Conservation (phyloP, 106 monocot genomes). For the Acorus gramineus region DNA sequence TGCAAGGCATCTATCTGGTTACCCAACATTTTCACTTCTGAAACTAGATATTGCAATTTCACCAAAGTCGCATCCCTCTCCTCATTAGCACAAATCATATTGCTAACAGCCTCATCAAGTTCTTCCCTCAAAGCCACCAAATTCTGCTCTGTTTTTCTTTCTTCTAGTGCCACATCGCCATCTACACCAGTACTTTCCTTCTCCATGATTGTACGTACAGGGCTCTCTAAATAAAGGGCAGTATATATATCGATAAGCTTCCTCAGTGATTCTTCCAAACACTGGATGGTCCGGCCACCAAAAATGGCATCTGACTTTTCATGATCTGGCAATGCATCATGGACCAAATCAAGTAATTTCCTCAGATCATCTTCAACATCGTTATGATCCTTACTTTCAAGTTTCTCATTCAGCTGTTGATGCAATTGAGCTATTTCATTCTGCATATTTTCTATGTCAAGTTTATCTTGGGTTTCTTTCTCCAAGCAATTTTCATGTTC, state of each 20-base stretch:
- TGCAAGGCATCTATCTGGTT: conserved; percentile 56
- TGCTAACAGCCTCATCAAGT: conserved; percentile 26
- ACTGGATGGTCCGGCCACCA: conserved; percentile 10
- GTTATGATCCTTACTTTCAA: conserved; percentile 14
- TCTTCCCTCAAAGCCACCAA: conserved; percentile 28
- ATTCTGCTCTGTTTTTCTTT: conserved; percentile 19
- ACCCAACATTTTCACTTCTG: conserved; percentile 37
- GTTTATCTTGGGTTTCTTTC: conserved; percentile 51
- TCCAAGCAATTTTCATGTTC: conserved; percentile 51
- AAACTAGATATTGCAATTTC: conserved; percentile 36
- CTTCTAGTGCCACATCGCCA: conserved; percentile 16
- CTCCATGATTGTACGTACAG: conserved; percentile 8
- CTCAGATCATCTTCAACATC: conserved; percentile 32
- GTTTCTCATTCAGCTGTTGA: conserved; percentile 36
- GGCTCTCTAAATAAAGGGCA: conserved; percentile 12
- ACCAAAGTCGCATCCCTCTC: conserved; percentile 44
- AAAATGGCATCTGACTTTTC: conserved; percentile 14
- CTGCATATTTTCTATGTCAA: conserved; percentile 48
- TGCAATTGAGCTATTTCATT: conserved; percentile 43
- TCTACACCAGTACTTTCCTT: conserved; percentile 11
- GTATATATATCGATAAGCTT: conserved; percentile 51
- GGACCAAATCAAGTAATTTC: conserved; percentile 39
- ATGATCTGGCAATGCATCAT: conserved; percentile 28
- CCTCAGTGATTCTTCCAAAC: conserved; percentile 42
- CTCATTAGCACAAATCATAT: conserved; percentile 27